Evolutionary conservation across 1,284 basidiomycete species (phyloP).

Genomic region (Hortiboletus rubellus): DNA sequence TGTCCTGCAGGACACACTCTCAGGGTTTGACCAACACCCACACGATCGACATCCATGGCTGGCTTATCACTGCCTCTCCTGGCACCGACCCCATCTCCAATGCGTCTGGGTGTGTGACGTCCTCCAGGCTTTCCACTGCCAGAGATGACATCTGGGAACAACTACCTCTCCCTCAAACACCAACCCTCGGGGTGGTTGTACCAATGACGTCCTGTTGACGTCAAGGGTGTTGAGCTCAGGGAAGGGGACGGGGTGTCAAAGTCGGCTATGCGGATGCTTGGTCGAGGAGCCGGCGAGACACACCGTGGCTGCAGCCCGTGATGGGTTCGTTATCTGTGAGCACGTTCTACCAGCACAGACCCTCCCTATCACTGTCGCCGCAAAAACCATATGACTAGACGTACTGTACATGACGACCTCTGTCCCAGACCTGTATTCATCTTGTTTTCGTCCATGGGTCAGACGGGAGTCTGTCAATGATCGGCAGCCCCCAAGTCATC

Average conservation of each 20-base stretch:
- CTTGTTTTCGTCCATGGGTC: no score
- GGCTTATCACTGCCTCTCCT: no score
- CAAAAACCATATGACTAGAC: constrained; percentile 97
- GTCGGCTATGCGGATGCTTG: constrained; percentile 95
- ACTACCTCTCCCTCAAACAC: constrained; percentile 70
- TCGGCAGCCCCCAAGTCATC: no score
- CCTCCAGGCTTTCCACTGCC: constrained; percentile 88
- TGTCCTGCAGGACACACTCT: no score
- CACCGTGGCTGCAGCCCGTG: no score
- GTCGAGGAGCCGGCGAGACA: constrained; percentile 76
- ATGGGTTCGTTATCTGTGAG: constrained; percentile 14
- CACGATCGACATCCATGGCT: no score
- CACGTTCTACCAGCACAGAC: constrained; percentile 43
- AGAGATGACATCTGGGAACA: constrained; percentile 97
- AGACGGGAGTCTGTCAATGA: no score
- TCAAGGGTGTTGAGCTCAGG: constrained; percentile 76
- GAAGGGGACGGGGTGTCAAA: constrained; percentile 86
- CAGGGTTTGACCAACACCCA: no score
- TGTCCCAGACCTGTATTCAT: constrained; percentile 64
- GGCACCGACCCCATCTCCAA: no score
- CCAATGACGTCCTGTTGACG: no score
- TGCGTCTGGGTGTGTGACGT: no score
- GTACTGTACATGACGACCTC: constrained; percentile 81
- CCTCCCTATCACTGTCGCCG: constrained; percentile 53
- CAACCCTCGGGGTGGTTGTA: constrained; percentile 61